These are phyloP conservation scores for Adansonia madagascariensis DNA, from an alignment of 441 rosid species.

Conservation along the genomic window DNA sequence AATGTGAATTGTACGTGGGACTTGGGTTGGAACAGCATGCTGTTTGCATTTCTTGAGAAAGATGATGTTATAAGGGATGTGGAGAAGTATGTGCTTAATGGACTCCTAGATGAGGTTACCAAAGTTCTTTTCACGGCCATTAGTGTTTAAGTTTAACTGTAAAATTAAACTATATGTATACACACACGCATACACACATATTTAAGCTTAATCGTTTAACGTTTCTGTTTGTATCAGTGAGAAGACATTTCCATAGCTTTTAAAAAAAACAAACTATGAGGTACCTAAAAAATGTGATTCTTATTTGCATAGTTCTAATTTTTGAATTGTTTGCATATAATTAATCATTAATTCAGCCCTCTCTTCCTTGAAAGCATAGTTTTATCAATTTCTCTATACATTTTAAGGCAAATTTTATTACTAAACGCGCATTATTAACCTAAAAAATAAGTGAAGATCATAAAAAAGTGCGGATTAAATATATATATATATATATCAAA, in stretches of 20 bases:
- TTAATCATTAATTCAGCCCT: background rate
- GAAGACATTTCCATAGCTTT: background rate
- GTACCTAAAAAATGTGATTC: background rate
- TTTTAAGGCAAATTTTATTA: background rate
- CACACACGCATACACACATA: no score
- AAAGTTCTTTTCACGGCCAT: constrained; percentile 41
- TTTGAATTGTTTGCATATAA: background rate
- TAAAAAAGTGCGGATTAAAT: background rate
- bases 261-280: no score
- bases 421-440: background rate
- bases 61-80: constrained; percentile 70
- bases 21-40: constrained; percentile 63
- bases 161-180: background rate
- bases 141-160: background rate
- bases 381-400: background rate
- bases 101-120: constrained; percentile 60
- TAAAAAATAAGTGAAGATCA: background rate
- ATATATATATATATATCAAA: background rate
- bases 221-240: background rate
- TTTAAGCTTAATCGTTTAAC: constrained; percentile 12
- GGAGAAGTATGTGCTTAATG: constrained; percentile 59
- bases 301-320: background rate
- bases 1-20: constrained; percentile 89
- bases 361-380: background rate
- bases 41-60: constrained; percentile 52